Base-by-base conservation (phyloP, 371 early-diverging fungal species). In the Dichotomocladium elegans region DNA sequence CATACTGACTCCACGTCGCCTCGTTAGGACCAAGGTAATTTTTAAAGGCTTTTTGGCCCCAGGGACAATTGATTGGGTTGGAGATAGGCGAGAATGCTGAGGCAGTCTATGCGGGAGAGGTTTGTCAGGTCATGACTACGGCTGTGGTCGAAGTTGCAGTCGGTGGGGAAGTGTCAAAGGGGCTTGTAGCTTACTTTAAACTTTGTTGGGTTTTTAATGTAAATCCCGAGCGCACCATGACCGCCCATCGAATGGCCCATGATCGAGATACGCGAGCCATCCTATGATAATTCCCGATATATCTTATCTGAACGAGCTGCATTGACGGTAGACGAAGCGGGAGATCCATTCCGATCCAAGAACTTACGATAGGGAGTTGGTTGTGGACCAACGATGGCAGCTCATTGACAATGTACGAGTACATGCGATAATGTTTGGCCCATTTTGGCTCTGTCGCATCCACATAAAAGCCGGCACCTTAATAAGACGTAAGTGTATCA, bases 161-260 rank as follows among this genome's bases (percentile, higher is more conserved):
- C 44, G 15, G 19, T 43, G 3, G n/a, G n/a, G n/a, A n/a, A n/a
- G n/a, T n/a, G n/a, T n/a, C 25, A 9, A 3, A 47, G 11, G 10
- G 47, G 4, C 30, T 28, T 33, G 33, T 33, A 25, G 21, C 7
- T 31, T 52, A 68, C 77, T 66, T 81, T 79, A 78, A 77, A 94
- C 41, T 70, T 55, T 10, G 63, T 63, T 3, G 87, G 85, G 50
- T 91, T 90, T 64, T 81, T 82, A 46, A 94, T 55, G 12, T 78
- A 85, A 27, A 85, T 72, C 3, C 83, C 71, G 41, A 94, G 73
- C 4, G 95, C 95, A 52, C 95, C 95, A 68, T 94, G 95, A n/a
- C 94, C 95, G 27, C 95, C 95, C 90, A 93, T 90, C 1, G 87
- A 86, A 66, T 93, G 93, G 3, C 94, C 93, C 62, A 85, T 83